These are phyloP conservation scores for Cercophora samala DNA, from an alignment of 495 filamentous ascomycete genomes.

Conservation along the genomic window DNA sequence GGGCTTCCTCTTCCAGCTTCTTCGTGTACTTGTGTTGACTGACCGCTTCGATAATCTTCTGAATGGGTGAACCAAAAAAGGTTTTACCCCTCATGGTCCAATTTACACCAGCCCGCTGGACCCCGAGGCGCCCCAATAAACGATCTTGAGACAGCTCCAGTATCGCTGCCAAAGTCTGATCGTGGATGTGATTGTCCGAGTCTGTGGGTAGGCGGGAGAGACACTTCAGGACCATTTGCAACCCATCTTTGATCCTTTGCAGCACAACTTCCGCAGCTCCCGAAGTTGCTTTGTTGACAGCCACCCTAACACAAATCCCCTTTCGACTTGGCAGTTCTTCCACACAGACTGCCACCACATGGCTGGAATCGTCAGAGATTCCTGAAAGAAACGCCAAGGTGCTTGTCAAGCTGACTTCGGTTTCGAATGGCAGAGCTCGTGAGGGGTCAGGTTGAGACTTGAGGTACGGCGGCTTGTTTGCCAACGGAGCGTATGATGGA, in stretches of 20 bases:
- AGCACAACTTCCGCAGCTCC: constrained; percentile 19
- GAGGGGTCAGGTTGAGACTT: neutral
- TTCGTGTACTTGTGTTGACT: neutral
- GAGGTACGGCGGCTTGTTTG: constrained; percentile 12
- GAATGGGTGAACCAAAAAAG: constrained; percentile 9
- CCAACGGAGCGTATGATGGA: constrained; percentile 8
- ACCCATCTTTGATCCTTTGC: constrained; percentile 28
- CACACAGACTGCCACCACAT: constrained; percentile 40
- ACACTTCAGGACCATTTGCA: constrained; percentile 31
- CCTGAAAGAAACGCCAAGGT: constrained; percentile 42
- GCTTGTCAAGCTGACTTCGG: constrained; percentile 31
- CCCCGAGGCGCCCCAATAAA: constrained; percentile 31
- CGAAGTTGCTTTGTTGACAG: constrained; percentile 36
- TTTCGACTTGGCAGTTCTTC: constrained; percentile 28
- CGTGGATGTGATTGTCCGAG: constrained; percentile 7
- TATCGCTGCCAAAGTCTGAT: constrained; percentile 33
- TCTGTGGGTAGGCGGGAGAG: constrained; percentile 17
- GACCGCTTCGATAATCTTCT: constrained; percentile 7
- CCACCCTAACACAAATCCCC: constrained; percentile 36
- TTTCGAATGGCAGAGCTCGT: constrained; percentile 32
- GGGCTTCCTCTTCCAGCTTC: neutral
- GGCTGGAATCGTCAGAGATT: constrained; percentile 30
- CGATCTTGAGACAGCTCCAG: constrained; percentile 36
- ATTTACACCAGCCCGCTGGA: constrained; percentile 5
- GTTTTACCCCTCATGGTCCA: constrained; percentile 1